Evolutionary conservation across 176 grass and related monocot species (phyloP), one percentile per base, ranked within the genome.

Genomic region (Oryza australiensis): DNA sequence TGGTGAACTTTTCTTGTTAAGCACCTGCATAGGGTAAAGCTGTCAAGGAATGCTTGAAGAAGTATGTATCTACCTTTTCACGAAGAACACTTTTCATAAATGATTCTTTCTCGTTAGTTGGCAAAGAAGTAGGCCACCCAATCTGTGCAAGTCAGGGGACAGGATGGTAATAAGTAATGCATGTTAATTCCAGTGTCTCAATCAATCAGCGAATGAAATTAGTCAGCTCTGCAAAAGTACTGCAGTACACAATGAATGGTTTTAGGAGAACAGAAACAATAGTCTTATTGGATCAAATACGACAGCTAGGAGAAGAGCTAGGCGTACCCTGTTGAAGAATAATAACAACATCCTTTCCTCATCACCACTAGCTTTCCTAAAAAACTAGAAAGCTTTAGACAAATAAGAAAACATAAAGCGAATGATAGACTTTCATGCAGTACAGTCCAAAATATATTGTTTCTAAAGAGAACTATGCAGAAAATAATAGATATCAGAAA

Each of bases 51-150:
- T 51, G 59, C 68, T 65, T 90, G 32, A 27, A 46, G 59, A 46
- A 48, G 1, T 66, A 60, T 49, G 26, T 37, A 53, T 43, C 33
- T 83, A 94, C 95, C 95, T 98, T 98, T 81, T 98, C 90, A 46
- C 51, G 78, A 28, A 98, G 48, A 84, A 94, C 86, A 60, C 86
- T 89, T 95, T 93, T 98, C 67, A 88, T 75, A 74, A 98, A 98
- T 85, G 90, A 78, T 72, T 90, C 90, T 88, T 98, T 98, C 88
- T 98, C 95, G 34, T 82, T 91, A 80, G 95, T 98, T 43, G 95
- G 95, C 72, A 98, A 83, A 63, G 92, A 98, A 33, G 95, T 84
- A 86, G 95, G 95, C 95, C 95, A 98, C 62, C 95, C 95, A 90
- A 98, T 91, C 95, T 98, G 82, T 73, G 70, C 63, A 75, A 76